Percentiles rank a stretch among this genome's conserved stretches.
Conservation (phyloP, 148 eudicot genomes). For the Tetragonia tetragonoides region DNA sequence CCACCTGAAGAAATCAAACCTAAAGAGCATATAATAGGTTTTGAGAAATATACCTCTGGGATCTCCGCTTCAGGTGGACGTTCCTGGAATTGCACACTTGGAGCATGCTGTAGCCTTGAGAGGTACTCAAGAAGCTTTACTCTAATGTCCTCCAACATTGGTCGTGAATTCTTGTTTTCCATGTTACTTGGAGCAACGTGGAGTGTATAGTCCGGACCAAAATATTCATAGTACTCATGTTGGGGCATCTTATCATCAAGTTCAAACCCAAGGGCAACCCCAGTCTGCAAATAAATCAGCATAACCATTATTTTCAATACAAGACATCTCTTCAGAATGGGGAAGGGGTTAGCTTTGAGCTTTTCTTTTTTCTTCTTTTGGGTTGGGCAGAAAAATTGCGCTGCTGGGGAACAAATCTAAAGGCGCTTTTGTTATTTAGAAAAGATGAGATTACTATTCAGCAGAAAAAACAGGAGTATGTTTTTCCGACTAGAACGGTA, state of each 20-base stretch:
- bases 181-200: conserved; percentile 94
- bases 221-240: conserved; percentile 80
- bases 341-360: no score
- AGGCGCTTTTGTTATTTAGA: not conserved
- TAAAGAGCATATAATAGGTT: not conserved
- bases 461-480: not conserved
- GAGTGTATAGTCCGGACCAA: conserved; percentile 86
- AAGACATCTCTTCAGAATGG: not conserved
- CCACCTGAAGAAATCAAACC: not conserved
- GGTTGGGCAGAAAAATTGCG: not conserved
- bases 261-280: conserved; percentile 81
- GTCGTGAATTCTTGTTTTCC: conserved; percentile 82
- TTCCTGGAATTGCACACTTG: conserved; percentile 89
- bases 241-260: conserved; percentile 85
- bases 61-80: conserved; percentile 76
- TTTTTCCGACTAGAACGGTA: not conserved
- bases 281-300: conserved; percentile 55
- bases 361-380: not conserved
- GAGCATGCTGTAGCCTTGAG: conserved; percentile 81
- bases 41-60: conserved; percentile 51
- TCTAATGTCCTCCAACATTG: conserved; percentile 64
- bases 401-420: not conserved
- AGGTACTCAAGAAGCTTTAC: conserved; percentile 76
- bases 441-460: not conserved
- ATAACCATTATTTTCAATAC: conserved; percentile 9